Conservation (phyloP, 176 grass and related monocot species). For the Rhynchospora pubera region DNA sequence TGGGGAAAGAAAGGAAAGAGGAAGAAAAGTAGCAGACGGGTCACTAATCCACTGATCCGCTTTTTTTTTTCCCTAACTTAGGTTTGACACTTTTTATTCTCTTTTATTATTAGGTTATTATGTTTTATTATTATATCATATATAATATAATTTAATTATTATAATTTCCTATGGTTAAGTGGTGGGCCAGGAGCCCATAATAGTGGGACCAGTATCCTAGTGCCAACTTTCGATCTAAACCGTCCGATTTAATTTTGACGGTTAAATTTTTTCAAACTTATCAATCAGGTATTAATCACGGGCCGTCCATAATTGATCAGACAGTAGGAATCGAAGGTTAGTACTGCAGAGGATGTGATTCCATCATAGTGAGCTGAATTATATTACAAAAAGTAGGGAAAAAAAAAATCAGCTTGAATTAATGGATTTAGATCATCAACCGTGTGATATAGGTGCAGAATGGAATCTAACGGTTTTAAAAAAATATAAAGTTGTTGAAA, state of each 20-base stretch:
- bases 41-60: neutral
- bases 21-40: neutral
- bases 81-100: conserved; percentile 1
- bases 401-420: neutral
- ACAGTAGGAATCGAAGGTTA: too few relatives aligned
- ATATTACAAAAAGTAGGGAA: neutral
- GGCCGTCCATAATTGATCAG: too few relatives aligned
- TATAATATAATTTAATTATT: neutral
- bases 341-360: too few relatives aligned
- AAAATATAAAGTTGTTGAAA: too few relatives aligned
- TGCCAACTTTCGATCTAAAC: too few relatives aligned
- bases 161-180: neutral
- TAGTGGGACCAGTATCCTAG: too few relatives aligned
- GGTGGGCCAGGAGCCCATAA: neutral
- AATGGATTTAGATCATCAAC: neutral
- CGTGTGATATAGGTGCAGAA: too few relatives aligned
- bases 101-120: neutral
- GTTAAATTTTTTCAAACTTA: too few relatives aligned
- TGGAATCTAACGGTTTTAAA: too few relatives aligned
- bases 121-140: neutral
- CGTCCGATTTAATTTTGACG: too few relatives aligned
- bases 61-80: neutral
- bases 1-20: neutral
- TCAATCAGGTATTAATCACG: too few relatives aligned
- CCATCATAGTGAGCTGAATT: neutral